Evolutionary conservation across 805 yeast genomes (phyloP), one percentile per base, ranked within the genome.

Genomic region (Starmera quercuum): DNA sequence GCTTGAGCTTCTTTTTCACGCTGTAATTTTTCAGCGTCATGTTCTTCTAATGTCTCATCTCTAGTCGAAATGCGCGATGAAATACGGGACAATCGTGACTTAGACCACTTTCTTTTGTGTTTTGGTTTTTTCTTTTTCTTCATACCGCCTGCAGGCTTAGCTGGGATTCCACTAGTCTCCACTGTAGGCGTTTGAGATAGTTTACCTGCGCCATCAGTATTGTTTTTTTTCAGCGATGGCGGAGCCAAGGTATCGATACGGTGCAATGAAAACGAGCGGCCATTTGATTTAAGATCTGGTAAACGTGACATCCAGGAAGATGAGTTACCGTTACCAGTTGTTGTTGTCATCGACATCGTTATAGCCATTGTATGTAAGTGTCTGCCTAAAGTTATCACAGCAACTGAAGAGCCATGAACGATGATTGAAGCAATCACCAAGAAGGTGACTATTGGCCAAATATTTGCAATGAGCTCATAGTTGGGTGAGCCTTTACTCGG

Each of bases 321-420:
- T 15, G 71, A 69, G 44, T 70, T 63, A 26, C 67, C 59, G 54
- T 64, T 57, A 14, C 69, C 73, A 38, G 77, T 79, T 17, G 73
- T 75, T 19, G 75, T 73, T 15, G 95, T 86, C 53, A 85, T 81
- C 0, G 97, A 75, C 81, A 88, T 83, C 2, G 96, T 83, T 47
- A 90, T 75, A 2, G 95, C 85, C 79, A 92, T 83, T 33, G 95
- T 81, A 62, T 88, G 87, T 55, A 90, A 70, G 37, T 90, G 82
- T 50, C 79, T 83, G 31, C 98, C 97, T 16, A 81, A 61, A 5
- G 85, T 72, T 41, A 71, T 56, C 20, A 56, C 28, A 23, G 16
- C 28, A 29, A 23, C 29, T n/a, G 32, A 33, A 18, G 36, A 28
- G 19, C 31, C 36, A 33, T 28, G 31, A 27, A 28, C 15, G 6